These are phyloP conservation scores for Mycena galericulata DNA, from an alignment of 768 basidiomycete genomes.

Conservation along the genomic window DNA sequence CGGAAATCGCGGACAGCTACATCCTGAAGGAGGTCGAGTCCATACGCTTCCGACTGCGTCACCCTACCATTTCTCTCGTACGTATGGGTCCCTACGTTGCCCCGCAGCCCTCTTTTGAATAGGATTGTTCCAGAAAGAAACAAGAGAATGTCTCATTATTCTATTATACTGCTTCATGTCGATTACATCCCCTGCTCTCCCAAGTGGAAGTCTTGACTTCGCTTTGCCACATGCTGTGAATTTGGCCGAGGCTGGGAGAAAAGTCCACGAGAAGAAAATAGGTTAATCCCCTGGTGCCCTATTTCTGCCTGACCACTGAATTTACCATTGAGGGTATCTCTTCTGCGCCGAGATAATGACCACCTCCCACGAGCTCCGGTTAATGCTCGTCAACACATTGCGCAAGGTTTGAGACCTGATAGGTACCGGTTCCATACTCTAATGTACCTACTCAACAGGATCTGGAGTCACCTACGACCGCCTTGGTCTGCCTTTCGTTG, in stretches of 20 bases:
- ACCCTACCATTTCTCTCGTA: conserved; percentile 65
- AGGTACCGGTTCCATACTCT: not conserved
- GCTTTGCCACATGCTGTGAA: conserved; percentile 83
- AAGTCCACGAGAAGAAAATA: conserved; percentile 72
- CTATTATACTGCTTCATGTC: conserved; percentile 77
- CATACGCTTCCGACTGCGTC: conserved; percentile 64
- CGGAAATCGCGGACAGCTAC: conserved; percentile 70
- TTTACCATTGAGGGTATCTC: conserved; percentile 70
- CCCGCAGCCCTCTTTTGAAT: conserved; percentile 25
- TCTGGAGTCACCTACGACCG: conserved; percentile 66
- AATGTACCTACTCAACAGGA: conserved; percentile 60
- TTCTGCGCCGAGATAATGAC: conserved; percentile 84
- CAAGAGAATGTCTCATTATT: conserved; percentile 74
- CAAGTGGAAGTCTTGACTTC: conserved; percentile 67
- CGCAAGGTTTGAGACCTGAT: conserved; percentile 69
- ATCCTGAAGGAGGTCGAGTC: conserved; percentile 69
- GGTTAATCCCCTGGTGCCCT: conserved; percentile 50
- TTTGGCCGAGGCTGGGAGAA: conserved; percentile 76
- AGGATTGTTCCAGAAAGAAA: conserved; percentile 61
- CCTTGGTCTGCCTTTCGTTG: conserved; percentile 78
- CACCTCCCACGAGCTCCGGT: conserved; percentile 71
- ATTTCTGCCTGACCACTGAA: not conserved
- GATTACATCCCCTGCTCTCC: conserved; percentile 55
- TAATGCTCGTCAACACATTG: conserved; percentile 90
- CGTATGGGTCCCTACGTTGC: conserved; percentile 44